These are phyloP conservation scores for Balamuthia mandrillaris DNA, from an alignment of 208 protist genomes.

Conservation along the genomic window DNA sequence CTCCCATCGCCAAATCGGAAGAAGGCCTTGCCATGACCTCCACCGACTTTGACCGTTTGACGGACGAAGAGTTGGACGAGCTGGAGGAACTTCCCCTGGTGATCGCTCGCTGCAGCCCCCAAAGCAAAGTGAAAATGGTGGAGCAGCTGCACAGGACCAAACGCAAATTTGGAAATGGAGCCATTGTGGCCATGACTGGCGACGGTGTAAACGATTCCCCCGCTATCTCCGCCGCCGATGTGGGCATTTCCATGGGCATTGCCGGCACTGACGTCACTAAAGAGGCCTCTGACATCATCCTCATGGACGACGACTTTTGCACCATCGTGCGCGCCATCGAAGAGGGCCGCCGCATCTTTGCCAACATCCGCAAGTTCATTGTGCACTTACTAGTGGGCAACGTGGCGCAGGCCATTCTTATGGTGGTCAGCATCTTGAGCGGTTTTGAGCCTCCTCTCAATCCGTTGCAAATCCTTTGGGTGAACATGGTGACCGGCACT, in stretches of 20 bases:
- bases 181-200: constrained; percentile 83
- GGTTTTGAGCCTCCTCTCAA: constrained; percentile 53
- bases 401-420: constrained; percentile 47
- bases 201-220: constrained; percentile 88
- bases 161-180: too few relatives aligned
- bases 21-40: constrained; percentile 21
- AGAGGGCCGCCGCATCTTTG: constrained; percentile 82
- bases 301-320: constrained; percentile 86
- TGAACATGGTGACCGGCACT: constrained; percentile 65
- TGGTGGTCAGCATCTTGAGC: constrained; percentile 38
- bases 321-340: constrained; percentile 81
- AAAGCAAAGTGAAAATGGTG: constrained; percentile 59
- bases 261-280: constrained; percentile 65
- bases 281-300: constrained; percentile 76
- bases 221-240: constrained; percentile 80
- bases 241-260: constrained; percentile 86
- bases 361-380: constrained; percentile 85
- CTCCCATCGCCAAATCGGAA: not conserved
- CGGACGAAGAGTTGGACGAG: constrained; percentile 44
- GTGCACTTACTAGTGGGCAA: constrained; percentile 73
- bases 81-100: constrained; percentile 80
- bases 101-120: constrained; percentile 63
- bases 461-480: constrained; percentile 65
- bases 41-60: constrained; percentile 42
- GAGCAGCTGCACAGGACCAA: constrained; percentile 16